Evolutionary conservation across 345 rosid species (phyloP).

Genomic region (Moringa oleifera): DNA sequence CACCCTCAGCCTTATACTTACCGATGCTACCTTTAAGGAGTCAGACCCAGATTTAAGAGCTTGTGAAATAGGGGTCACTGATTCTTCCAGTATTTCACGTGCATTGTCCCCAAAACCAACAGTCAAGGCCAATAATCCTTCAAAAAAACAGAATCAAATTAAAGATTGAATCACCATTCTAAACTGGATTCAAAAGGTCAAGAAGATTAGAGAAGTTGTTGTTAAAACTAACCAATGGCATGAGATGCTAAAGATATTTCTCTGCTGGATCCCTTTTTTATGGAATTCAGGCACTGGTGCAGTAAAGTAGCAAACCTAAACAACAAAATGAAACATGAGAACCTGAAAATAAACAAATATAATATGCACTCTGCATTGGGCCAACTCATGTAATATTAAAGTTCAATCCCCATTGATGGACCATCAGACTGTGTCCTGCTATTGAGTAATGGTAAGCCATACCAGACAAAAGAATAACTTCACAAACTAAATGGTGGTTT

Average conservation of each 20-base stretch:
- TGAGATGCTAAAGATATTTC: conserved; percentile 74
- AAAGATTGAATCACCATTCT: not conserved
- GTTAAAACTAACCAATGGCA: conserved; percentile 51
- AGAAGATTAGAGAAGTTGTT: conserved; percentile 4
- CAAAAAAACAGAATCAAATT: conserved; percentile 8
- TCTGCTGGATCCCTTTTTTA: conserved; percentile 67
- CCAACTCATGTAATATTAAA: not conserved
- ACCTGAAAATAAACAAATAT: not conserved
- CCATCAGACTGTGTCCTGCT: too few species aligned
- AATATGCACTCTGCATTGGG: not conserved
- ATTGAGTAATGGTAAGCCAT: too few species aligned
- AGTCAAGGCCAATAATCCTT: conserved; percentile 84
- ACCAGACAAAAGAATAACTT: too few species aligned
- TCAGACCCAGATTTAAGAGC: conserved; percentile 66
- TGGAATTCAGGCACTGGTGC: conserved; percentile 58
- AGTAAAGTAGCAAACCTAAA: conserved; percentile 81
- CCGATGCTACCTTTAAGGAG: conserved; percentile 45
- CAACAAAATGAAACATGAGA: conserved; percentile 10
- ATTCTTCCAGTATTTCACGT: conserved; percentile 58
- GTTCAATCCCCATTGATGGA: too few species aligned
- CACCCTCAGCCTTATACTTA: conserved; percentile 18
- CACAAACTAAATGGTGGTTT: too few species aligned
- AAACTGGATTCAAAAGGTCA: not conserved
- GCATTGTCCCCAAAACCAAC: conserved; percentile 65
- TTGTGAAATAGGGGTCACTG: conserved; percentile 54